Evolutionary conservation across 768 basidiomycete genomes (phyloP), one percentile per base, ranked within the genome.

Genomic region (Podaxis sp.): DNA sequence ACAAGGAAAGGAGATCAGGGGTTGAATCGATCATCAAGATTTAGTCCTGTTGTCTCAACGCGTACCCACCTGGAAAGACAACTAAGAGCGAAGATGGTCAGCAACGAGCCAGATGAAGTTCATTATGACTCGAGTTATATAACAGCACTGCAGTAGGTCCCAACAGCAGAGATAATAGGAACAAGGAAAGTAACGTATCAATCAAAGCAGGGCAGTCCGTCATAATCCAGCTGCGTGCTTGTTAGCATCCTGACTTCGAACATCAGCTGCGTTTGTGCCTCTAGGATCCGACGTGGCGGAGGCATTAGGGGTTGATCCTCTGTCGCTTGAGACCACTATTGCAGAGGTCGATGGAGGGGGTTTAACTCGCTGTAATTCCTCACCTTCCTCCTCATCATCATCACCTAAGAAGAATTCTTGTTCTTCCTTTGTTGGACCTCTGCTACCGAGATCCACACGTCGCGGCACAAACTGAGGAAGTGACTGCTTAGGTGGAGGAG

Each of bases 401-500:
- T 73, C 72, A 4, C 70, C 76, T 6, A 81, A 68, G 70, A 74
- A 73, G 59, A 78, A 80, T 30, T 76, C 75, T 28, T 71, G 70
- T 56, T 77, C 76, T 61, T 77, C 72, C 51, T 66, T 61, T 5
- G 71, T 68, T n/a, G 69, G 56, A 26, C 62, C 46, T 22, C 60
- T 46, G 20, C 51, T 62, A 40, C 60, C 63, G 13, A 50, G 28
- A 36, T 56, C 60, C 36, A 50, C 66, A 38, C 48, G 64, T 44
- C 56, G 51, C 17, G 60, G 58, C 26, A 28, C n/a, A 7, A 59
- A 59, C 20, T 64, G 53, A 40, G 61, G 49, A 36, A 65, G 65
- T 8, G 70, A 61, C 22, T 63, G 66, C 24, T 69, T 48, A 4
- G 69, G 48, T n/a, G 68, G 59, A 28, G 70, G 58, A 3, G 61